These are phyloP conservation scores for Diaporthe ampelina DNA, from an alignment of 2,329 filamentous ascomycete species.

Conservation along the genomic window DNA sequence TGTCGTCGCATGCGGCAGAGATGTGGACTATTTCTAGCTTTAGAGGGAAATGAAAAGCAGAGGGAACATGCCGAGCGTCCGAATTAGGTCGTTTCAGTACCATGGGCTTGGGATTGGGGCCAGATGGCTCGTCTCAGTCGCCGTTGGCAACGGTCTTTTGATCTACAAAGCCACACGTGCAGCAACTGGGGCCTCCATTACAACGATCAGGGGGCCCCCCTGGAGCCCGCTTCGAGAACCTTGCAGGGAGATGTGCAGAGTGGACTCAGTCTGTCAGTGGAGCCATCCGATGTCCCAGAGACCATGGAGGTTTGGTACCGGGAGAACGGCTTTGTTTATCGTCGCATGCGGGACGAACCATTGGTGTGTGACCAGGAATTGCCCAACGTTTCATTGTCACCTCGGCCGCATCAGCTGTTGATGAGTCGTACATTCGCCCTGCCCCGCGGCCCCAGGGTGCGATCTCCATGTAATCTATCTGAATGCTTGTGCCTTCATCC, in stretches of 20 bases:
- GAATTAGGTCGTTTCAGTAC: conserved; percentile 7
- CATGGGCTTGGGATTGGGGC: not conserved
- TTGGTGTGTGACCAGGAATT: not conserved
- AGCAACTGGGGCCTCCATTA: not conserved
- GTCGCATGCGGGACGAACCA: conserved; percentile 19
- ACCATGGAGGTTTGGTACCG: conserved; percentile 1
- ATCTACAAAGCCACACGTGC: conserved; percentile 22
- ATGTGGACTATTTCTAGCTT: not conserved
- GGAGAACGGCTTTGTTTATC: conserved; percentile 13
- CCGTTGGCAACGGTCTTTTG: conserved; percentile 13
- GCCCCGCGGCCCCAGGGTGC: conserved; percentile 1
- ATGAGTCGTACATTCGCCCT: conserved; percentile 5
- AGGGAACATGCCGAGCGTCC: not conserved
- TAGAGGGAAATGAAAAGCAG: not conserved
- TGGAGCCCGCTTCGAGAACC: not conserved
- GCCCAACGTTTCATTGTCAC: conserved; percentile 4
- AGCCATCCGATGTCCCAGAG: conserved; percentile 16
- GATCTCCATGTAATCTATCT: not conserved
- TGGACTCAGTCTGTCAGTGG: not conserved
- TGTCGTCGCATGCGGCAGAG: not conserved
- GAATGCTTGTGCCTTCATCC: conserved; percentile 6
- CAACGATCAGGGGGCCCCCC: conserved; percentile 2
- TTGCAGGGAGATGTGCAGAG: not conserved
- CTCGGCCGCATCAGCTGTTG: conserved; percentile 17
- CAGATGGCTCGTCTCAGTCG: conserved; percentile 1